Evolutionary conservation across 2,329 filamentous ascomycete genomes (phyloP).

Genomic region (Fusarium pseudoanthophilum): DNA sequence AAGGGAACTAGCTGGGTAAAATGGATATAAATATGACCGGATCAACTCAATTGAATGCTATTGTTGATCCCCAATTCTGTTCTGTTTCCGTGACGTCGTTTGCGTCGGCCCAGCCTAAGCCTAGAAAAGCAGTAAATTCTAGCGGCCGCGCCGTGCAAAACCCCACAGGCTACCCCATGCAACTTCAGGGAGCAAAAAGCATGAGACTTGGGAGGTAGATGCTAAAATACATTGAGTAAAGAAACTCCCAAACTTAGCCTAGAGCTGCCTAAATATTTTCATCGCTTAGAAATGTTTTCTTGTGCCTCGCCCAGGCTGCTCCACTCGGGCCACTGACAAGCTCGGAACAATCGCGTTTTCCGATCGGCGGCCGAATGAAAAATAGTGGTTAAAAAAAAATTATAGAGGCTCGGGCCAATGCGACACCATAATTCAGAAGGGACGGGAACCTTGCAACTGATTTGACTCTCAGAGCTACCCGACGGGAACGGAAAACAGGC

Average conservation of each 20-base stretch:
- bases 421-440: constrained; percentile 27
- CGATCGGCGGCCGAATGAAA: constrained; percentile 39
- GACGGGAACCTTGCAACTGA: not conserved
- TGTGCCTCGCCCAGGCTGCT: too few relatives aligned
- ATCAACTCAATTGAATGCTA: not conserved
- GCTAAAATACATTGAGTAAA: not conserved
- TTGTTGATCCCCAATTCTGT: not conserved
- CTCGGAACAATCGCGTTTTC: constrained; percentile 42
- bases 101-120: constrained; percentile 19
- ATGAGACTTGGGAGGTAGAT: not conserved
- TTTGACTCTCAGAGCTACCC: constrained; percentile 12
- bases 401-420: constrained; percentile 33
- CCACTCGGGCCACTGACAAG: constrained; percentile 29
- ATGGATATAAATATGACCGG: not conserved
- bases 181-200: not conserved
- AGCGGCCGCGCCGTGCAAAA: constrained; percentile 13
- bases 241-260: not conserved
- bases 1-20: accelerated
- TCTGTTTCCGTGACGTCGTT: constrained; percentile 33
- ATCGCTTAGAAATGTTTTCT: not conserved
- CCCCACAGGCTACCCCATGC: constrained; percentile 21
- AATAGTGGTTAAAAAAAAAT: constrained; percentile 14
- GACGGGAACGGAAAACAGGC: constrained; percentile 14
- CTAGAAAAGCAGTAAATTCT: constrained; percentile 6
- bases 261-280: not conserved